Percentiles rank a stretch among this genome's conserved stretches.
phyloP scores from a whole-genome alignment of 2,329 filamentous ascomycete species.

The Diplodia intermedia region DNA sequence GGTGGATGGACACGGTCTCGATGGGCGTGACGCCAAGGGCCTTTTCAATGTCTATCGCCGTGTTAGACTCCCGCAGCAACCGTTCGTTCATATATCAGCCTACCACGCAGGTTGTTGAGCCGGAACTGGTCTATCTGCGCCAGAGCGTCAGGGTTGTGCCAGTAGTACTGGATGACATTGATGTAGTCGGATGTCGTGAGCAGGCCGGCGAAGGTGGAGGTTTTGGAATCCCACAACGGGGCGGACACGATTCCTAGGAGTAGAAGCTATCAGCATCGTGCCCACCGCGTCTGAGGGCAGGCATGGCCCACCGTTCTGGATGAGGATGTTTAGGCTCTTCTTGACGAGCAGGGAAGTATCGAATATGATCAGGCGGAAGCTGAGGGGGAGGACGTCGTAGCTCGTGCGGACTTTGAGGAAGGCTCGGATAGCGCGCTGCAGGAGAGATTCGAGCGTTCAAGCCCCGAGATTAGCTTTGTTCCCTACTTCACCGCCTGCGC shows the following conservation, averaged over 20 bases:
- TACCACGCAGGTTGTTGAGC: constrained; percentile 88
- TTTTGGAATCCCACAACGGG: constrained; percentile 93
- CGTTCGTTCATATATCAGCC: constrained; percentile 36
- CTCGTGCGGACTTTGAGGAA: constrained; percentile 96
- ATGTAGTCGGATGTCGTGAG: constrained; percentile 97
- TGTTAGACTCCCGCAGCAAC: background rate
- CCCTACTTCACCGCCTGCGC: constrained; percentile 25
- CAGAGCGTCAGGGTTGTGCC: constrained; percentile 91
- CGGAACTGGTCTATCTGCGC: constrained; percentile 92
- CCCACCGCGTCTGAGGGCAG: background rate
- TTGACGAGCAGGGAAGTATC: constrained; percentile 95
- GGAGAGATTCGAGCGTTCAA: background rate
- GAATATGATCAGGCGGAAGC: constrained; percentile 93
- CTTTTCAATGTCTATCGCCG: constrained; percentile 81
- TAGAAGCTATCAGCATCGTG: constrained; percentile 34
- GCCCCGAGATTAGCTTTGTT: background rate
- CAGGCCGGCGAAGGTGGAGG: constrained; percentile 90
- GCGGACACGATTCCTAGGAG: constrained; percentile 89
- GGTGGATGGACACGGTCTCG: constrained; percentile 95
- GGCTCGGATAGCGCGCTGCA: constrained; percentile 84
- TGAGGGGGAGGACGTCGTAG: constrained; percentile 96
- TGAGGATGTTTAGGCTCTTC: constrained; percentile 94
- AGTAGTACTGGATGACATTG: constrained; percentile 99
- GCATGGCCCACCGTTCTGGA: constrained; percentile 78
- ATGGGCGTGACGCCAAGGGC: constrained; percentile 89